phyloP scores from a whole-genome alignment of 1,139 yeast species.

The Candida albicans region DNA sequence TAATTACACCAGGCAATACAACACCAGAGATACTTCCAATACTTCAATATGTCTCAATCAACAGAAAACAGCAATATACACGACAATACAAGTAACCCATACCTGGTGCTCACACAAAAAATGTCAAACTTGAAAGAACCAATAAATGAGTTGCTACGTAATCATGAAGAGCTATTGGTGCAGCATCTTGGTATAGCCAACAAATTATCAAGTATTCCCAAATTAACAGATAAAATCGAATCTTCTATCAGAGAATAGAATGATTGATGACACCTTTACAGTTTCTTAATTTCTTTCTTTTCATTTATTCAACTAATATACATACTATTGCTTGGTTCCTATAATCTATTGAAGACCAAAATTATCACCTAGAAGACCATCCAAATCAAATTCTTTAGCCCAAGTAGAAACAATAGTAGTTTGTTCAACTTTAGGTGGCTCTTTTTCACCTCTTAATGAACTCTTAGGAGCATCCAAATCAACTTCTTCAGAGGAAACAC shows the following conservation, averaged over 20 bases:
- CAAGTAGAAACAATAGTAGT: slow-evolving; percentile 84
- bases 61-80: neutral
- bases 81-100: slow-evolving; percentile 20
- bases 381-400: slow-evolving; percentile 94
- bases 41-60: no score
- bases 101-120: slow-evolving; percentile 21
- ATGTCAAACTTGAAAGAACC: slow-evolving; percentile 25
- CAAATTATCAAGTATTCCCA: slow-evolving; percentile 21
- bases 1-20: no score
- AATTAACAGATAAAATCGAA: slow-evolving; percentile 8
- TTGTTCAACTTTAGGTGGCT: slow-evolving; percentile 61
- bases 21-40: no score
- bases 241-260: neutral
- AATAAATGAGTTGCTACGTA: slow-evolving; percentile 21
- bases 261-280: neutral
- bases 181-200: slow-evolving; percentile 28
- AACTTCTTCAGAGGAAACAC: slow-evolving; percentile 24
- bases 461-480: slow-evolving; percentile 41
- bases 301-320: no score
- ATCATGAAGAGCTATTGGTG: slow-evolving; percentile 28
- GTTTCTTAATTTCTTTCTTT: no score
- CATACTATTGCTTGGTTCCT: no score
- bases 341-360: slow-evolving; percentile 25
- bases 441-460: slow-evolving; percentile 46
- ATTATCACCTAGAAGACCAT: slow-evolving; percentile 60